Evolutionary conservation across 257 asterid genomes (phyloP), one percentile per base, ranked within the genome.

Genomic region (Ajuga chamaepitys): DNA sequence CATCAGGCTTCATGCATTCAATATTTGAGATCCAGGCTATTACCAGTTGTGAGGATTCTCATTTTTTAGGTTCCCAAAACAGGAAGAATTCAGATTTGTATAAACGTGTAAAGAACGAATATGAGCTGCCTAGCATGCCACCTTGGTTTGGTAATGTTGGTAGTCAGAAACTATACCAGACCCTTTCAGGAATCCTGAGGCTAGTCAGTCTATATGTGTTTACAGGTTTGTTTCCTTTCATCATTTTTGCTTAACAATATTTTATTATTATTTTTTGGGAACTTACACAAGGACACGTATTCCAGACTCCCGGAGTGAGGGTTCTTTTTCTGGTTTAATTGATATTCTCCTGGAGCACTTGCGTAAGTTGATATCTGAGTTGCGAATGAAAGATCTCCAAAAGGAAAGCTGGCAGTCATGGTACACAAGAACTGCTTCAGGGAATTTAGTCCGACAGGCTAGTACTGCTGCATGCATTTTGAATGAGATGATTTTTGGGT

Each of bases 361-460:
- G 67, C 97, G 85, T 71, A 81, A 83, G 67, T 73, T 94, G 66
- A 77, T 80, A 38, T 75, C 88, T 25, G 95, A 86, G 71, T 63
- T 94, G 70, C 95, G 95, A 64, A 73, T 30, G 42, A 90, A 76
- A 83, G 91, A 79, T 64, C 79, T 80, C 78, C 72, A 51, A 37
- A 74, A 74, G 46, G 93, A 94, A 67, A 85, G 86, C 70, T 94
- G 97, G 99, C 84, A 80, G 75, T 83, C 92, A 22, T 94, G 99
- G 99, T 83, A 78, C 68, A 77, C 65, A 73, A 83, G 82, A 82
- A 79, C 85, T 9, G 86, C 82, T 67, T 87, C 95, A 57, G 99
- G 97, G 63, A 83, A 76, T 42, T 73, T 90, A 75, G 95, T 94
- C 56, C 81, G 99, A 58, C 95, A 88, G 74, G 96, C 99, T 80